Evolutionary conservation across 495 filamentous ascomycete genomes (phyloP), one percentile per base, ranked within the genome.

Genomic region (Barbatosphaeria neglecta): DNA sequence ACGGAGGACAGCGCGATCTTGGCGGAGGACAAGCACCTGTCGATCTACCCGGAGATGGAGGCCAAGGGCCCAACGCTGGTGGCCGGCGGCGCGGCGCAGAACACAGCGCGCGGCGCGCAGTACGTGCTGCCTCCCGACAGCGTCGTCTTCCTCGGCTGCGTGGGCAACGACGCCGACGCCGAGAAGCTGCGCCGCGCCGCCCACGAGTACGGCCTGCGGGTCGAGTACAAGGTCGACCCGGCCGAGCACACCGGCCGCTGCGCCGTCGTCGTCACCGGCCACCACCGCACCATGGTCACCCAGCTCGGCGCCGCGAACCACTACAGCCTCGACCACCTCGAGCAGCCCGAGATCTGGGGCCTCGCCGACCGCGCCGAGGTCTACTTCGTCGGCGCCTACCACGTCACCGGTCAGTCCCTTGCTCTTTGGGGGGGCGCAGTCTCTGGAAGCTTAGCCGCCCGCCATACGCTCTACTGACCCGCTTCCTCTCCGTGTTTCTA

Each of bases 1-100:
- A 96, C 97, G 71, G 70, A 80, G 62, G 94, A 99, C 72, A 90
- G 96, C 67, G 92, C 93, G 48, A 97, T 99, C 66, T 84, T 99
- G 45, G 90, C 90, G 24, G 88, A 93, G 65, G 77, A 84, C 45
- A 83, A 94, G 72, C 92, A 97, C 71, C 74, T 82, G 63, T 75
- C 73, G 45, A 68, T 99, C 64, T 97, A 90, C 65, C 88, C 95
- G 57, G 93, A 99, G 53, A 78, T 97, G 50, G 77, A 83, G 53
- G 82, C 85, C 74, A 82, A 77, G 60, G 78, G 90, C 54, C 89
- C 89, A 51, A 95, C 93, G 71, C 75, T 95, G 61, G 88, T 99
- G 64, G 87, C 92, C 46, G 92, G 92, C 58, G 92, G 92, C 61
- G 93, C 93, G 48, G 92, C 93, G 22, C 92, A 99, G 68, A 99